Percentiles rank a stretch among this genome's conserved stretches.
Evolutionary conservation across 768 basidiomycete genomes (phyloP).

Genomic region (Lactifluus rugatus): DNA sequence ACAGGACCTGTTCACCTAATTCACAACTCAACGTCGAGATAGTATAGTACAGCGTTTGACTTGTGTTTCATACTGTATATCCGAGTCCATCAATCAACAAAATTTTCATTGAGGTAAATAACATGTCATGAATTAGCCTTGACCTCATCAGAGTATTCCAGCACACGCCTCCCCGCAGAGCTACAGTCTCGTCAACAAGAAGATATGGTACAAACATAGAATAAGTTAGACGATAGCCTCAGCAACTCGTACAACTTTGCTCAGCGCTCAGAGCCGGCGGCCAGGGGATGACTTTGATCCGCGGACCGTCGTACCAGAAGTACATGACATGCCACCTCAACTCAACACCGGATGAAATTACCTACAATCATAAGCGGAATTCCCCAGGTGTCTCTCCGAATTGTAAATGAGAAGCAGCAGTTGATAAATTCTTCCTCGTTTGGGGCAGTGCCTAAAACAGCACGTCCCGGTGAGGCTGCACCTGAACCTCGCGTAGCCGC

Average conservation of each 20-base stretch:
- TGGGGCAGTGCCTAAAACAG: slow-evolving; percentile 23
- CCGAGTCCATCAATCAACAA: not conserved
- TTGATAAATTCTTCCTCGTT: slow-evolving; percentile 70
- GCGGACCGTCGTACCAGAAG: not conserved
- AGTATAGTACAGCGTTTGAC: no score
- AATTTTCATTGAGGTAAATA: no score
- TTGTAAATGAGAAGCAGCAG: slow-evolving; percentile 89
- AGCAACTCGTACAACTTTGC: not conserved
- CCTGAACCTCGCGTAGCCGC: slow-evolving; percentile 35
- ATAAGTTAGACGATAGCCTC: not conserved
- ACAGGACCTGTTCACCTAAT: no score
- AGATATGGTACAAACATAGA: not conserved
- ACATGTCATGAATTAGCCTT: not conserved
- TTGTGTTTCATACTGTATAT: no score
- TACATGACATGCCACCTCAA: not conserved
- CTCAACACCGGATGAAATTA: slow-evolving; percentile 60
- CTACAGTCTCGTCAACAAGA: not conserved
- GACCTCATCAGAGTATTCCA: not conserved
- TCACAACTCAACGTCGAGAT: no score
- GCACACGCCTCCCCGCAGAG: not conserved
- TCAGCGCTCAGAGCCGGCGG: not conserved
- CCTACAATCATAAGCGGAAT: slow-evolving; percentile 89
- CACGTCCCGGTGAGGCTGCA: slow-evolving; percentile 24
- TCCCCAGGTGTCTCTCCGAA: slow-evolving; percentile 74
- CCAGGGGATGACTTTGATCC: not conserved